Base-by-base conservation (phyloP, 2,329 filamentous ascomycete species). In the Chaetoscypha palmicola region DNA sequence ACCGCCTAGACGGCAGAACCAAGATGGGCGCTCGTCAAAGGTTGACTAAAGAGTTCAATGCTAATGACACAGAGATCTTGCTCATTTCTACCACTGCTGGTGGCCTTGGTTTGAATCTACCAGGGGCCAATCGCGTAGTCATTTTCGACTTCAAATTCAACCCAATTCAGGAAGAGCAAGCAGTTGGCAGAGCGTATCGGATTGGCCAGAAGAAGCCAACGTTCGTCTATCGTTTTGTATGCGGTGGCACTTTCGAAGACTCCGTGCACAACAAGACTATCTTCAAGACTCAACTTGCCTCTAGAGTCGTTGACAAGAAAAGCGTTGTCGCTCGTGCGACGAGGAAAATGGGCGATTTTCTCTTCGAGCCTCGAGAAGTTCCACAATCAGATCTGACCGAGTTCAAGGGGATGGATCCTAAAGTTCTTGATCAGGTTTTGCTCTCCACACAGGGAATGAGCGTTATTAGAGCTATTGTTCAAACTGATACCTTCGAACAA, bases 111-210 rank as follows among this genome's bases (percentile, higher is more conserved):
- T 69, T 95, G 38, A 96, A 96, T 52, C 83, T 96, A 10, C 77
- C 78, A 31, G 81, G 83, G 1, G 90, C 90, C 1, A 95, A 89
- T 60, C 78, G 90, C 16, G 86, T 95, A 1, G 75, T 96, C 16
- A 83, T 96, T 16, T 84, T 94, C 44, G 90, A 96, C 60, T 87
- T 84, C 58, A 72, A 74, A 48, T 95, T 81, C 66, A 92, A 90
- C 51, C 90, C 90, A 0, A 74, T 80, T 4, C 73, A 81, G 59
- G 90, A 95, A 62, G 82, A 89, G 56, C 90, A 96, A 64, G 90
- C 90, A 1, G 78, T 95, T 39, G 90, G 88, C 2, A 76, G 90
- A 41, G 83, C 86, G 0, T 95, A 92, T 63, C 85, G 90, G 1
- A 76, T 96, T 24, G 88, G 89, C 0, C 90, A 96, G 62, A 69